These are phyloP conservation scores for Gossypium davidsonii DNA, from an alignment of 441 rosid species.

Conservation along the genomic window DNA sequence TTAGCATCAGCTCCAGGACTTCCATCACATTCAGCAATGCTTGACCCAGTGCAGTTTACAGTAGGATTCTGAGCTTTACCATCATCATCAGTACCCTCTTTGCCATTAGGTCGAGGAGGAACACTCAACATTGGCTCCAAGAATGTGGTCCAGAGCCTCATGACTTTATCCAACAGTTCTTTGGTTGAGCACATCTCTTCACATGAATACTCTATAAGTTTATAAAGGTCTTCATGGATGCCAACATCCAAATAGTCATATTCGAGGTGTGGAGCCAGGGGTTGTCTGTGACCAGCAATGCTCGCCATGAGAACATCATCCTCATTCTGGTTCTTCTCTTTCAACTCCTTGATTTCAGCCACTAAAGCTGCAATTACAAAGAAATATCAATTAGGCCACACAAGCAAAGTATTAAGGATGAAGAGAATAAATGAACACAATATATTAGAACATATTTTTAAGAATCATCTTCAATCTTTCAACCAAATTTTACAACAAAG, in stretches of 20 bases:
- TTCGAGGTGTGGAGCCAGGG: constrained; percentile 8
- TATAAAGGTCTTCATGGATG: constrained; percentile 86
- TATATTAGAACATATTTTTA: background rate
- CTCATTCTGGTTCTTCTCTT: constrained; percentile 32
- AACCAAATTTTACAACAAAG: background rate
- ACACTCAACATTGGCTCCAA: constrained; percentile 80
- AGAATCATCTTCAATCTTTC: background rate
- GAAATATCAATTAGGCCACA: background rate
- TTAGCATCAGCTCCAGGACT: constrained; percentile 31
- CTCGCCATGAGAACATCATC: constrained; percentile 16
- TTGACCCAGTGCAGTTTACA: constrained; percentile 36
- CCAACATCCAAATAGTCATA: constrained; percentile 37
- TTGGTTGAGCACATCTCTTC: constrained; percentile 88
- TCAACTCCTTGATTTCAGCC: constrained; percentile 83
- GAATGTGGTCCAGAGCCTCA: constrained; percentile 84
- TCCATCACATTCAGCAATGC: constrained; percentile 44
- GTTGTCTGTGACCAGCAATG: constrained; percentile 14
- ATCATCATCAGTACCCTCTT: constrained; percentile 50
- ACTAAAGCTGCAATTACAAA: constrained; percentile 50
- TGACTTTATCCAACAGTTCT: constrained; percentile 76
- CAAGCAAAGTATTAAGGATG: background rate
- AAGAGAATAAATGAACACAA: background rate
- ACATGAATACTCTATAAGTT: constrained; percentile 83
- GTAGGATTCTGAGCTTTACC: constrained; percentile 35
- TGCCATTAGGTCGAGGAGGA: constrained; percentile 41